These are phyloP conservation scores for Aristolochia fimbriata DNA, from an alignment of 164 flowering plant genomes.

Conservation along the genomic window DNA sequence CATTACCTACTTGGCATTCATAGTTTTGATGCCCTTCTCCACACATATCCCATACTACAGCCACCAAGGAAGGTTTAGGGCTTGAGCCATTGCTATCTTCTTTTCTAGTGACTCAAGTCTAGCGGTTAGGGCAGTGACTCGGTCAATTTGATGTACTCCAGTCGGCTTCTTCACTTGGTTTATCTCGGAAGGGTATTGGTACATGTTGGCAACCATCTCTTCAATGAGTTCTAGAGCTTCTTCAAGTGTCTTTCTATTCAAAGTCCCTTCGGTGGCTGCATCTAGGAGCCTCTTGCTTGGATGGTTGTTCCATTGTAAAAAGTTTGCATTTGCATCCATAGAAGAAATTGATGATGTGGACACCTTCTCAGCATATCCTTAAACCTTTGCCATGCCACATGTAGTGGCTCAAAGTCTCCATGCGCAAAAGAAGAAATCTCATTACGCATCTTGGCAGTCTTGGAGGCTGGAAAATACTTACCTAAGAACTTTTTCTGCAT, in stretches of 20 bases:
- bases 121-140: neutral
- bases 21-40: neutral
- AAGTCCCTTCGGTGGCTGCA: neutral
- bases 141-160: neutral
- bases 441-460: neutral
- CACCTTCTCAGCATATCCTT: neutral
- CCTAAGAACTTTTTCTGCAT: neutral
- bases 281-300: too few relatives aligned
- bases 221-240: neutral
- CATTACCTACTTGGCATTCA: neutral
- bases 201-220: neutral
- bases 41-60: neutral
- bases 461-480: neutral
- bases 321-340: too few relatives aligned
- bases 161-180: neutral
- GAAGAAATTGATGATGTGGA: neutral
- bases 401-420: neutral
- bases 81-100: neutral
- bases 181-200: neutral
- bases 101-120: neutral
- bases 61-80: too few relatives aligned
- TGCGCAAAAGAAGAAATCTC: neutral
- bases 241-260: neutral
- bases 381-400: neutral
- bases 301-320: too few relatives aligned